Evolutionary conservation across 2,329 filamentous ascomycete species (phyloP), one percentile per base, ranked within the genome.

Genomic region (Mariannaea sp.): DNA sequence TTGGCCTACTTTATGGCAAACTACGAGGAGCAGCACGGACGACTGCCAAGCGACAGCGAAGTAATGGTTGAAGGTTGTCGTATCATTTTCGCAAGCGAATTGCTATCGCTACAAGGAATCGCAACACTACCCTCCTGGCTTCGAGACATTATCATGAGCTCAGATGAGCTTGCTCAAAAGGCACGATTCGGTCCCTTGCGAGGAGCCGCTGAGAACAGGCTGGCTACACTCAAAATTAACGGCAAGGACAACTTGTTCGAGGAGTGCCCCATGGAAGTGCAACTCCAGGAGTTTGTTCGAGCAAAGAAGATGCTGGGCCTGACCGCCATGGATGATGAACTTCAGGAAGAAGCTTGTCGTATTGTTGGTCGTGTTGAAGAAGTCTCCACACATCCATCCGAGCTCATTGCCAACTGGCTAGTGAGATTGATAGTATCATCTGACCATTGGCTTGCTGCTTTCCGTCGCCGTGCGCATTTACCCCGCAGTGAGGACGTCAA

Each of bases 181-280:
- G 81, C 80, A 10, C 74, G 75, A 41, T 76, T 82, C 54, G 73
- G 75, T 42, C 79, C 79, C 2, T 71, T 81, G 17, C 71, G 78
- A 58, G 68, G 71, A 3, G 73, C 75, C 16, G 69, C 70, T 8
- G 79, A 82, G 57, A 79, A 75, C 62, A 76, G 73, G 32, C 65
- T 82, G 54, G 72, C 75, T 1, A 72, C 70, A 4, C 71, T 84
- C 27, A 77, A 76, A 45, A 81, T 84, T 71, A 84, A 82, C 59
- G 81, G 81, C 61, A 83, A 83, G 68, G 73, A 78, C 51, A 77
- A 79, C 56, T 74, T 84, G 27, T 84, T 84, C 62, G 80, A 84
- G 60, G 70, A 74, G 42, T 84, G 82, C 55, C 78, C 80, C 2
- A 73, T 84, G 63, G 82, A 85, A 65, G 66, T 66, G n/a, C 76